Evolutionary conservation across 148 eudicot genomes (phyloP).

Genomic region (Dianthus caryophyllus): DNA sequence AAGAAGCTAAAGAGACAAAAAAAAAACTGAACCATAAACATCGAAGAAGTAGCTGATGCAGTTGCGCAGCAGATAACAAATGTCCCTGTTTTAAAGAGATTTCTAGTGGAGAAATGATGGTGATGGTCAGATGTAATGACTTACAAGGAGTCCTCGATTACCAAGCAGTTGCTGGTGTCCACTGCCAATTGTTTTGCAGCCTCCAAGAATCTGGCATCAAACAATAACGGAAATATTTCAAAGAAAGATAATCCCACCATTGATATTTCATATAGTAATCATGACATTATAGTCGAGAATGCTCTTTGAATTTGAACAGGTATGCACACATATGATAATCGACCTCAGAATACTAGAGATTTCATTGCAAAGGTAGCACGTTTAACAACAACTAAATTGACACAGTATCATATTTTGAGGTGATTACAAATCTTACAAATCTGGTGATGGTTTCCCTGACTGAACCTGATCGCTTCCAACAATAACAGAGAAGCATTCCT

Average conservation of each 20-base stretch:
- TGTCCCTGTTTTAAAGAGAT: neutral
- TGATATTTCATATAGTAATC: no score
- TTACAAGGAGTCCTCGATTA: conserved; percentile 90
- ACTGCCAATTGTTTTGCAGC: conserved; percentile 74
- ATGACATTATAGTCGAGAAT: neutral
- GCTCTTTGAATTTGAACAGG: neutral
- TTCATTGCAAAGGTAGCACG: no score
- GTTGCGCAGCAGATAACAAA: no score
- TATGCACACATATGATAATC: neutral
- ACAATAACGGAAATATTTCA: neutral
- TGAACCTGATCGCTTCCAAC: conserved; percentile 86
- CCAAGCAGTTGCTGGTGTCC: conserved; percentile 59
- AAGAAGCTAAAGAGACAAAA: neutral
- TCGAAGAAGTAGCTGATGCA: no score
- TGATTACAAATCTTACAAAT: conserved; percentile 52
- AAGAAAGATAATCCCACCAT: neutral
- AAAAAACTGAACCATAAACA: neutral
- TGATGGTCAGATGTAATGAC: conserved; percentile 17
- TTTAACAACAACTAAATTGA: conserved; percentile 5
- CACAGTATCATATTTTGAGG: neutral
- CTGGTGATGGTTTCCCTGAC: conserved; percentile 87
- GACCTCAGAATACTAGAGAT: no score
- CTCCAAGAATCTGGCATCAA: conserved; percentile 64
- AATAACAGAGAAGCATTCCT: conserved; percentile 54
- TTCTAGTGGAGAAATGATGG: no score